Evolutionary conservation across 306 rosid genomes (phyloP).

Genomic region (Glycine soja): DNA sequence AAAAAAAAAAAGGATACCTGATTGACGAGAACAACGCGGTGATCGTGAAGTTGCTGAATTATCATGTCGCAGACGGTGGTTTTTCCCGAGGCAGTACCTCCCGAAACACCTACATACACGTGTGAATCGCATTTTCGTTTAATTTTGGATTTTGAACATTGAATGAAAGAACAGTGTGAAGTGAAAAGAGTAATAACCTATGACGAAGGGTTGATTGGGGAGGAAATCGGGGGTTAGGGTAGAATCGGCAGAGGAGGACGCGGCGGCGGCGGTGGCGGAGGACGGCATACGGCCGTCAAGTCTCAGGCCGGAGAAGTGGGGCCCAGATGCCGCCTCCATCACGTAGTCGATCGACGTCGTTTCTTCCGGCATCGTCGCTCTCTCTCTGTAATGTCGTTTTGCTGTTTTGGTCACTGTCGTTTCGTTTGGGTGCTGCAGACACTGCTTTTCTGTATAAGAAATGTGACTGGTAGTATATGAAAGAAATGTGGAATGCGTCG

Average conservation of each 20-base stretch:
- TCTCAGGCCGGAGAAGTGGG: slow-evolving; percentile 91
- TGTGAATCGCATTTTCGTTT: background rate
- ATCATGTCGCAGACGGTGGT: slow-evolving; percentile 99
- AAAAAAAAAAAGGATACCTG: slow-evolving; percentile 57
- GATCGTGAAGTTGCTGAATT: slow-evolving; percentile 98
- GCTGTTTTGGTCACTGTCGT: no score
- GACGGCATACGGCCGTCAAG: slow-evolving; percentile 67
- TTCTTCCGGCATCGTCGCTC: slow-evolving; percentile 69
- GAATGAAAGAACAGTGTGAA: background rate
- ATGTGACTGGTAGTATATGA: no score
- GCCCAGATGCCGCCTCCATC: slow-evolving; percentile 92
- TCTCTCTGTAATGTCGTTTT: no score
- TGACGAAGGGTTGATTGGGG: slow-evolving; percentile 77
- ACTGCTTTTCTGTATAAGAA: no score
- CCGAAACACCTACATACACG: slow-evolving; percentile 76
- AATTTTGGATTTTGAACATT: background rate
- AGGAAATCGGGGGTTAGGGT: background rate
- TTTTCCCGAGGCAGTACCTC: slow-evolving; percentile 99
- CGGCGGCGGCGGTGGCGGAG: slow-evolving; percentile 40
- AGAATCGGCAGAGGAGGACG: slow-evolving; percentile 53
- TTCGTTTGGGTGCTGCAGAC: no score
- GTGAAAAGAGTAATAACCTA: slow-evolving; percentile 56
- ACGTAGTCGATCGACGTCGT: slow-evolving; percentile 74
- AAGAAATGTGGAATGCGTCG: no score
- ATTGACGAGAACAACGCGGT: slow-evolving; percentile 92